Percentiles rank a stretch among this genome's conserved stretches.
Conservation (phyloP, 2,329 filamentous ascomycete species). For the Bipolaris bicolor region DNA sequence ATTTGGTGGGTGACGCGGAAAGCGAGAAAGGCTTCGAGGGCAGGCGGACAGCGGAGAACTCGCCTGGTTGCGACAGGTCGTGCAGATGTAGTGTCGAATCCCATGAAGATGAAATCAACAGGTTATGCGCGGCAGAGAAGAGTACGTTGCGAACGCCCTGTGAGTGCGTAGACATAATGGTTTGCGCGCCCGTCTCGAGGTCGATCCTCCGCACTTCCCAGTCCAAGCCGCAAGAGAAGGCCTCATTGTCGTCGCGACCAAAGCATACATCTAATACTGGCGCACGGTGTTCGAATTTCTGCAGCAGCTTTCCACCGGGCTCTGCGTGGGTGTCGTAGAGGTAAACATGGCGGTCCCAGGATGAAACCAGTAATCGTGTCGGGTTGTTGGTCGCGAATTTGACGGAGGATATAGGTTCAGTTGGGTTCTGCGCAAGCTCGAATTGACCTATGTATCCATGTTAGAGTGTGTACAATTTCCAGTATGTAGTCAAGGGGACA, state of each 20-base stretch:
- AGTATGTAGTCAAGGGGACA: not conserved
- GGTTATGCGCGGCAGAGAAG: conserved; percentile 75
- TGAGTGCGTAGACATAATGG: conserved; percentile 76
- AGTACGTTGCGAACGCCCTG: conserved; percentile 82
- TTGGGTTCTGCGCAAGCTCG: conserved; percentile 80
- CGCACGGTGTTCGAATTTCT: conserved; percentile 79
- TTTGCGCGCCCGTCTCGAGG: conserved; percentile 73
- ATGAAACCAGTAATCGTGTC: conserved; percentile 82
- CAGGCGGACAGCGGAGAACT: conserved; percentile 71
- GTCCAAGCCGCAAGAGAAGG: conserved; percentile 86
- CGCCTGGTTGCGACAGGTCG: conserved; percentile 61
- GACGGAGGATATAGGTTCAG: conserved; percentile 85
- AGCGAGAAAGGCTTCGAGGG: conserved; percentile 90
- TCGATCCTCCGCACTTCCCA: conserved; percentile 84
- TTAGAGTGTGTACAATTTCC: not conserved
- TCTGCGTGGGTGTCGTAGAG: conserved; percentile 76
- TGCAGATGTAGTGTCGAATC: conserved; percentile 89
- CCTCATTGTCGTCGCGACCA: conserved; percentile 78
- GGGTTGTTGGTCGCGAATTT: conserved; percentile 81
- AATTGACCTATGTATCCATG: conserved; percentile 63
- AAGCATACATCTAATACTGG: conserved; percentile 93
- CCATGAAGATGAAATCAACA: conserved; percentile 92
- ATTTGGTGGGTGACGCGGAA: conserved; percentile 76
- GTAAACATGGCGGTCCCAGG: conserved; percentile 93
- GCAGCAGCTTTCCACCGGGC: conserved; percentile 68